These are phyloP conservation scores for Lasiodiplodia sp. DNA, from an alignment of 2,329 filamentous ascomycete genomes.

Conservation along the genomic window DNA sequence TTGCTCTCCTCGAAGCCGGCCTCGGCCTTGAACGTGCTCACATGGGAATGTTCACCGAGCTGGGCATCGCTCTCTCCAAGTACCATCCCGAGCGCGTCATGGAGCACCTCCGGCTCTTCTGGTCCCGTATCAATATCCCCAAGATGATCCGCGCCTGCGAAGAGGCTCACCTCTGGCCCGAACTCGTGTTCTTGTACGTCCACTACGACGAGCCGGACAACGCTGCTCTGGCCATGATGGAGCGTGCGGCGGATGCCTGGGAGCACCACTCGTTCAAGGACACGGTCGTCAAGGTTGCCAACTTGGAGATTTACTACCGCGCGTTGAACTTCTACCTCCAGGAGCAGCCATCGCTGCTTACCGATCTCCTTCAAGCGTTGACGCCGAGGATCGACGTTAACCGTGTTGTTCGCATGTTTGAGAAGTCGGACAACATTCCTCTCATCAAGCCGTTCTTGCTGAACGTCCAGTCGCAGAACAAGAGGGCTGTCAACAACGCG, in stretches of 20 bases:
- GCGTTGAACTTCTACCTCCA: constrained; percentile 97
- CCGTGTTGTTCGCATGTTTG: constrained; percentile 98
- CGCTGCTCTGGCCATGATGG: constrained; percentile 95
- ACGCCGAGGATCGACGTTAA: constrained; percentile 97
- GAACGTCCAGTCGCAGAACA: constrained; percentile 96
- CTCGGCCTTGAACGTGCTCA: constrained; percentile 74
- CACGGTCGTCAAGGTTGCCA: constrained; percentile 95
- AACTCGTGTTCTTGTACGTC: constrained; percentile 96
- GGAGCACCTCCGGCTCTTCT: constrained; percentile 99
- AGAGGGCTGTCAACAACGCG: constrained; percentile 95
- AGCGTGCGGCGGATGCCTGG: constrained; percentile 96
- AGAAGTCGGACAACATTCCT: constrained; percentile 97
- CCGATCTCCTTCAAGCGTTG: constrained; percentile 90
- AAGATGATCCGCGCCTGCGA: constrained; percentile 95
- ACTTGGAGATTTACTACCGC: constrained; percentile 98
- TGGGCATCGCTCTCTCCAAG: constrained; percentile 90
- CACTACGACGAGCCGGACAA: constrained; percentile 99
- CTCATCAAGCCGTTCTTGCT: constrained; percentile 98
- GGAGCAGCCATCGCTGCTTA: constrained; percentile 93
- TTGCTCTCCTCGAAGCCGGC: constrained; percentile 90
- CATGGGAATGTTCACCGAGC: constrained; percentile 95
- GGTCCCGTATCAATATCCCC: constrained; percentile 95
- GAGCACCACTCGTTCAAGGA: constrained; percentile 99
- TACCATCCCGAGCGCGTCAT: constrained; percentile 96
- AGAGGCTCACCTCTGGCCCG: constrained; percentile 95